Evolutionary conservation across 1,139 yeast genomes (phyloP), one percentile per base, ranked within the genome.

Genomic region (Debaryomycetaceae sp.): DNA sequence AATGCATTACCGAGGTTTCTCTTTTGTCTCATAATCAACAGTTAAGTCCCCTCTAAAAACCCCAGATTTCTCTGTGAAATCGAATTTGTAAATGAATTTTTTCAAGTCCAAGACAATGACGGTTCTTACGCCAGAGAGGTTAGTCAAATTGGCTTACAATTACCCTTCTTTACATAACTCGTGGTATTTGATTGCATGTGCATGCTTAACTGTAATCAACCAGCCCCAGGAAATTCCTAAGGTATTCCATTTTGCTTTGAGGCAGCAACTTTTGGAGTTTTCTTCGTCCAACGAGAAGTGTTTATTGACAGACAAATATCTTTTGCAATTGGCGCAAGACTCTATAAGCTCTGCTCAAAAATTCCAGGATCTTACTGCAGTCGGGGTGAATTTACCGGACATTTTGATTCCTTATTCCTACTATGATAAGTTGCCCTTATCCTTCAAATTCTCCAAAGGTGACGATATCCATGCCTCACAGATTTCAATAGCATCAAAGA

Each of bases 171-270:
- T 74, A 38, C 71, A 69, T 54, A 65, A 60, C 51, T 61, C 79
- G 27, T 90, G 97, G 97, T 87, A 83, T 40, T 45, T 56, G 40
- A 69, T 89, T 17, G 93, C 96, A 0, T 87, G 95, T 13, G 88
- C 95, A 0, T 80, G 95, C 22, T 75, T 90, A 47, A 81, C 93
- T 2, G 93, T 84, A 8, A 83, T 93, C 57, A 90, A 90, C 37
- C 80, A 77, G 49, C 95, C 97, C 0, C 80, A 83, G 42, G 96
- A 87, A 52, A 80, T 90, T 37, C 93, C 96, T 3, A 73, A 72
- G 44, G 62, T 90, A 7, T 85, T 84, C 59, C 87, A 87, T 52
- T 85, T 84, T 66, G 90, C 91, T 7, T 59, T 90, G 53, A 71
- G 81, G 46, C 76, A 75, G 49, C 77, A 76, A 46, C 66, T 74